Evolutionary conservation across 1,284 basidiomycete genomes (phyloP).

Genomic region (Amylostereum areolatum): DNA sequence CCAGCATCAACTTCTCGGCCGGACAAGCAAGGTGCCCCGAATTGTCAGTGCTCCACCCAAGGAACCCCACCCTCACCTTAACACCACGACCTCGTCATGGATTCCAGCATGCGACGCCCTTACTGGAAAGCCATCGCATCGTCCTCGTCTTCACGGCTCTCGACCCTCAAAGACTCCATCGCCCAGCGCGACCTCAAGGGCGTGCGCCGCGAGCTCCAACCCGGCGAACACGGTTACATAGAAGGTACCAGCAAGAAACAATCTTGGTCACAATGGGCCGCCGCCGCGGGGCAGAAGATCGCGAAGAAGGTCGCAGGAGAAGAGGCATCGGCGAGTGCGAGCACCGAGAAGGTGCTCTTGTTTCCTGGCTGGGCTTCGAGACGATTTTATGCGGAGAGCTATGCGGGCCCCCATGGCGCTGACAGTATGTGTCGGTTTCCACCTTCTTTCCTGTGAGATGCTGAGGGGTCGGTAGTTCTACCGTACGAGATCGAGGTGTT

Average conservation of each 20-base stretch:
- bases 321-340: constrained; percentile 15
- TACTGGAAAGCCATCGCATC: constrained; percentile 28
- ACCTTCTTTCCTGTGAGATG: neutral
- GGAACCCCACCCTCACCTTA: neutral
- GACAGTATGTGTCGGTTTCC: constrained; percentile 5
- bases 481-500: constrained; percentile 66
- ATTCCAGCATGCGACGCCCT: constrained; percentile 23
- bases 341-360: constrained; percentile 26
- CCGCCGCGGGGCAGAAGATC: constrained; percentile 35
- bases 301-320: constrained; percentile 12
- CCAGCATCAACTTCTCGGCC: neutral
- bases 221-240: constrained; percentile 8
- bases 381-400: constrained; percentile 18
- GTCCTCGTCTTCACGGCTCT: constrained; percentile 26
- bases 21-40: constrained; percentile 3
- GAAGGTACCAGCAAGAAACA: constrained; percentile 21
- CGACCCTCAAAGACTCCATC: constrained; percentile 37
- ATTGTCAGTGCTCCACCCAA: constrained; percentile 8
- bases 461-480: constrained; percentile 23
- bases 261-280: constrained; percentile 36
- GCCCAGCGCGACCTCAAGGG: constrained; percentile 29
- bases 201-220: constrained; percentile 12
- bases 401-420: constrained; percentile 2
- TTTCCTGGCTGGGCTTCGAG: constrained; percentile 39
- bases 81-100: constrained; percentile 15